phyloP scores from a whole-genome alignment of 1,284 basidiomycete genomes.

The Fomitopsis schrenkii region DNA sequence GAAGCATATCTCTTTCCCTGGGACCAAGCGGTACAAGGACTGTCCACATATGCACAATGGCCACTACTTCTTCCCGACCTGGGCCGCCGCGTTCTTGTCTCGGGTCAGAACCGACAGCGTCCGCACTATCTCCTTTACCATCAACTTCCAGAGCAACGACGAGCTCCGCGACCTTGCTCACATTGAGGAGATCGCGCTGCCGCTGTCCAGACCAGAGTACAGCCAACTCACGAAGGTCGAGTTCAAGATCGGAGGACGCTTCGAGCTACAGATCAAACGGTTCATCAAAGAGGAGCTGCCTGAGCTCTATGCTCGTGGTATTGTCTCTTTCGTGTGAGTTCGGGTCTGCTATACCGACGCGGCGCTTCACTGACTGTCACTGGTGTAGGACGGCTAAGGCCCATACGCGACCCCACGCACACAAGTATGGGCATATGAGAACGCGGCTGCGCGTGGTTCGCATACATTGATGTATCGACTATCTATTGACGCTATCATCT shows the following conservation, averaged over 20 bases:
- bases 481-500: background rate
- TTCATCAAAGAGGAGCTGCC: slow-evolving; percentile 1
- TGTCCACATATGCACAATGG: background rate
- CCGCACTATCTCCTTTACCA: background rate
- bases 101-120: background rate
- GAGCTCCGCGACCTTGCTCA: background rate
- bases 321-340: background rate
- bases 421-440: background rate
- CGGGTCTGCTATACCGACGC: background rate
- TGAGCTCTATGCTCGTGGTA: background rate
- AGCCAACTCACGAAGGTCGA: background rate
- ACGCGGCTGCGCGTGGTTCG: background rate
- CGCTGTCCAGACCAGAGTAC: background rate
- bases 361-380: background rate
- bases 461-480: background rate
- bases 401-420: background rate
- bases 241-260: background rate
- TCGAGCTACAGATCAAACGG: background rate
- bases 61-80: background rate
- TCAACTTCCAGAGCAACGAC: slow-evolving; percentile 1
- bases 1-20: background rate
- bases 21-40: background rate
- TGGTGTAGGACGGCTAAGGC: background rate
- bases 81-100: background rate
- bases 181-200: slow-evolving; percentile 3